Percentiles rank a stretch among this genome's conserved stretches.
Conservation (phyloP, 805 yeast species). For the Zygotorulaspora florentina region DNA sequence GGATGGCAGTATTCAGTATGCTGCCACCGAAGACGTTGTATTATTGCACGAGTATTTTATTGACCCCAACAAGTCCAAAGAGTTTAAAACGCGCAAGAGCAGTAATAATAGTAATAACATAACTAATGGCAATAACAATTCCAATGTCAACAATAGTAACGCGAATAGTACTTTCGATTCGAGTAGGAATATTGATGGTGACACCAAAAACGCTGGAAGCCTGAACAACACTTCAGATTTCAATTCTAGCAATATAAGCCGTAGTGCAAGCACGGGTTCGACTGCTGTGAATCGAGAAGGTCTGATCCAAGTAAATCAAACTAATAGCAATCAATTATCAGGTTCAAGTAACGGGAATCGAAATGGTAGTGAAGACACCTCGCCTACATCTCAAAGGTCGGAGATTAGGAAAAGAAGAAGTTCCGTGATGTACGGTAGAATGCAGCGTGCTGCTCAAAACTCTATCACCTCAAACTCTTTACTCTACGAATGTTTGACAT, state of each 20-base stretch:
- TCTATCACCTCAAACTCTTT: slow-evolving; percentile 21
- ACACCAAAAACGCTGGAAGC: not conserved
- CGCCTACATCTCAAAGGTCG: slow-evolving; percentile 12
- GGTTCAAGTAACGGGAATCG: not conserved
- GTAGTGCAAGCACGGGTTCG: not conserved
- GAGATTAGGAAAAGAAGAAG: slow-evolving; percentile 25
- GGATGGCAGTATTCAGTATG: slow-evolving; percentile 20
- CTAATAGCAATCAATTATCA: not conserved
- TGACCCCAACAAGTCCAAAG: slow-evolving; percentile 26
- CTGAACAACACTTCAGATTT: not conserved
- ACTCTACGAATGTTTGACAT: slow-evolving; percentile 17
- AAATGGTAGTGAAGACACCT: not conserved
- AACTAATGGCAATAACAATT: not conserved
- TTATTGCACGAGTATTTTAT: slow-evolving; percentile 24
- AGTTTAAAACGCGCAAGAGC: slow-evolving; percentile 21
- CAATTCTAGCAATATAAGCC: not conserved
- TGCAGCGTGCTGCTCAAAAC: slow-evolving; percentile 21
- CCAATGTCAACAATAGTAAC: not conserved
- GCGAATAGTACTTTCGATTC: not conserved
- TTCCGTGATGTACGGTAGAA: slow-evolving; percentile 24
- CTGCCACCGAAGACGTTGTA: slow-evolving; percentile 22
- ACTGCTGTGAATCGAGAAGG: not conserved
- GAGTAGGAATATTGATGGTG: not conserved
- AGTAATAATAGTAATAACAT: not conserved
- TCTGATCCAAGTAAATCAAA: not conserved